Evolutionary conservation across 2,329 filamentous ascomycete genomes (phyloP).

Genomic region (Microdochium bolleyi): DNA sequence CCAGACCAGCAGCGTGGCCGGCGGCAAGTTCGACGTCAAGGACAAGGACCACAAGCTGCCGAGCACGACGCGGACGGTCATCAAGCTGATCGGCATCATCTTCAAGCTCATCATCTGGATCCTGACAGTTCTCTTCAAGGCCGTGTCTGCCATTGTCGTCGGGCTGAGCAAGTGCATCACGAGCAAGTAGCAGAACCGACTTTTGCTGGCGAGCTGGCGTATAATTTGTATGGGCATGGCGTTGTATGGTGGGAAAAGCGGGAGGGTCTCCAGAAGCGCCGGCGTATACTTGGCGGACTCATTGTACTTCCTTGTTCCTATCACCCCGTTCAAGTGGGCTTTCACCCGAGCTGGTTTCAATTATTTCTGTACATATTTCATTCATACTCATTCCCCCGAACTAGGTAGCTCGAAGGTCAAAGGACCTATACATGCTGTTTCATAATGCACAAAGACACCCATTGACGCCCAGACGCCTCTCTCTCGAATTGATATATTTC

Average conservation of each 20-base stretch:
- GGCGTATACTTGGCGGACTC: background rate
- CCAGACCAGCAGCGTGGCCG: slow-evolving; percentile 40
- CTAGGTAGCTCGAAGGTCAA: background rate
- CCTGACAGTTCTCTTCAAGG: slow-evolving; percentile 47
- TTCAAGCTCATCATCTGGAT: slow-evolving; percentile 54
- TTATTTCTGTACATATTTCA: background rate
- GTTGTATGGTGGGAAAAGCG: background rate
- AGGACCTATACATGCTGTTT: too few relatives aligned
- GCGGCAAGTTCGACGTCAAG: slow-evolving; percentile 31
- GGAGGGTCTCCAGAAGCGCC: background rate
- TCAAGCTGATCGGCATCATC: slow-evolving; percentile 42
- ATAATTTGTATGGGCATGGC: background rate
- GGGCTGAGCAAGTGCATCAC: slow-evolving; percentile 42
- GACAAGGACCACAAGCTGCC: slow-evolving; percentile 38
- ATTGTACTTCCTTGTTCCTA: background rate
- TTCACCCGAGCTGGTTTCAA: too few relatives aligned
- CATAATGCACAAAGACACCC: background rate
- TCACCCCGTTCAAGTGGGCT: too few relatives aligned
- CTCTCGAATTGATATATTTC: background rate
- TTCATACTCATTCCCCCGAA: background rate
- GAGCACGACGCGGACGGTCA: slow-evolving; percentile 35
- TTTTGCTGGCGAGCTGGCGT: background rate
- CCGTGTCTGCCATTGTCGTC: slow-evolving; percentile 39
- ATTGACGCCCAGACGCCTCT: background rate
- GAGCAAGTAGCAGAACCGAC: slow-evolving; percentile 26